These are phyloP conservation scores for Botrytis cinerea DNA, from an alignment of 2,329 filamentous ascomycete species.

Conservation along the genomic window DNA sequence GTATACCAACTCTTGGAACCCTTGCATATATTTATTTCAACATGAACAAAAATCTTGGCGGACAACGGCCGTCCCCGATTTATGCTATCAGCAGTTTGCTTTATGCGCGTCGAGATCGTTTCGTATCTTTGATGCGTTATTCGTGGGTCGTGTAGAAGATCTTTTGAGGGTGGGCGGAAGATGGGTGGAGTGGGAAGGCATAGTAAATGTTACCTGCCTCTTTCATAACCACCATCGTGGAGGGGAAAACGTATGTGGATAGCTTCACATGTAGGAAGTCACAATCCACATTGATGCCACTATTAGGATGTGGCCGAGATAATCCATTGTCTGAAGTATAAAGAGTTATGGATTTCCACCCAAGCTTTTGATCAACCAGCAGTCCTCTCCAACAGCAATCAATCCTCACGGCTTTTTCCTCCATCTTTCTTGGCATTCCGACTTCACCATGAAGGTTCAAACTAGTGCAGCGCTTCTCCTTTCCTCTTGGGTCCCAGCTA, in stretches of 20 bases:
- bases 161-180: neutral
- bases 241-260: constrained; percentile 1
- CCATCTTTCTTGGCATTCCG: constrained; percentile 1
- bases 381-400: neutral
- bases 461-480: constrained; percentile 27
- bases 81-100: constrained; percentile 11
- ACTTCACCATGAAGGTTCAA: constrained; percentile 23
- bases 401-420: neutral
- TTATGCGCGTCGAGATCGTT: constrained; percentile 1
- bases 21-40: neutral
- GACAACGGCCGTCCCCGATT: constrained; percentile 15
- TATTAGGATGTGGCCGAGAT: neutral
- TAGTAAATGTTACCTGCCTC: constrained; percentile 19
- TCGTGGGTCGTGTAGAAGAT: constrained; percentile 1
- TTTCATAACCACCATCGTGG: constrained; percentile 10
- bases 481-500: constrained; percentile 27
- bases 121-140: constrained; percentile 10
- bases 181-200: neutral
- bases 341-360: constrained; percentile 5
- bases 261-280: neutral
- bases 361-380: neutral
- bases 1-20: neutral
- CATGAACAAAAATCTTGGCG: neutral
- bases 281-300: neutral
- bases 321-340: neutral